Evolutionary conservation across 2,329 filamentous ascomycete species (phyloP), one percentile per base, ranked within the genome.

Genomic region (Venturia carpophila): DNA sequence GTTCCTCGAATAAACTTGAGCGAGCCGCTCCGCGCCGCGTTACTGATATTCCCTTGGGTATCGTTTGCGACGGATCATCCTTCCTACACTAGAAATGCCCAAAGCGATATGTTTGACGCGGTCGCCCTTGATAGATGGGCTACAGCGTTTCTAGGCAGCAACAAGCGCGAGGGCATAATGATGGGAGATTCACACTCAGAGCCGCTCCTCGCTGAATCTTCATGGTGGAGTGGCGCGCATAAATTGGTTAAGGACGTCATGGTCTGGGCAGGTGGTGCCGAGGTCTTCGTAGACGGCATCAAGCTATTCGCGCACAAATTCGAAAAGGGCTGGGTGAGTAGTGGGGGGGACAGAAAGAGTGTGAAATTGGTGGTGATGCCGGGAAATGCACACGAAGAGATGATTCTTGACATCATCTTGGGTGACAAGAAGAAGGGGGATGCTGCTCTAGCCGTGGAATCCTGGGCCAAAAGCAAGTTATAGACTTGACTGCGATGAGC

Each of bases 151-250:
- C 52, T 62, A 5, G 64, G 64, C 27, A 47, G 43, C 30, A 49
- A 39, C 7, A 42, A 61, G 41, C 52, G 55, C 39, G 55, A 55
- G 21, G 41, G 41, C 42, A 65, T 62, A 21, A 17, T 65, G 11
- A 42, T 61, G 63, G 58, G 55, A 24, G 64, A 65, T 19, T 60
- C 52, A 19, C 62, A 65, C 39, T 47, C 64, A 7, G 64, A 65
- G 34, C 64, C 64, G 7, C 21, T 65, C n/a, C 37, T 60, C 19
- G 64, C 64, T 17, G 55, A 60, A 30, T 21, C 64, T 6, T 75
- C 77, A 1, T 87, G 84, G 84, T 87, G 82, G 78, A 76, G 75
- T 1, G 74, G 83, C 15, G 75, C 79, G 0, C 77, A 72, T 42
- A 67, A 75, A 2, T 72, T 83, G 3, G 64, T 66, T 0, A 73